A percentile compares a stretch with the other conserved stretches of the same genome.
phyloP scores from a whole-genome alignment of 352 stramenopile genomes.

The Phytophthora macrochlamydospora region DNA sequence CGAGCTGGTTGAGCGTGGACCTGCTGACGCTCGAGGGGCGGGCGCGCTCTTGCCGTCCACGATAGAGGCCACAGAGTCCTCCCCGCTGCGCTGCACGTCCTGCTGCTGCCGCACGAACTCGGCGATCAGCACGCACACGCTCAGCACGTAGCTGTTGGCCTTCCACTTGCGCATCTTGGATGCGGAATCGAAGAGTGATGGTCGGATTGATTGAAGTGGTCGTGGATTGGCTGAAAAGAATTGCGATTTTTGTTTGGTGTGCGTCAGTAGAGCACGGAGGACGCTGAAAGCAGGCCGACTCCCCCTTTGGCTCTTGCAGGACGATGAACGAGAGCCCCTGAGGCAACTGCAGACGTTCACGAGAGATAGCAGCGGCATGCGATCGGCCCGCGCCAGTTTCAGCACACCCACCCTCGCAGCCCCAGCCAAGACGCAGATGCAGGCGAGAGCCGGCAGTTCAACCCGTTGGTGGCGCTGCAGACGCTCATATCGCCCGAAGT shows the following conservation, averaged over 20 bases:
- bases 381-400: not conserved
- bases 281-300: too few species aligned
- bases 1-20: conserved; percentile 48
- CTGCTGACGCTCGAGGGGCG: conserved; percentile 23
- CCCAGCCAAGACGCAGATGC: conserved; percentile 3
- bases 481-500: conserved; percentile 46
- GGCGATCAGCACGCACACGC: conserved; percentile 47
- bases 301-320: not conserved
- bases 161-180: conserved; percentile 40
- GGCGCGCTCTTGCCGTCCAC: conserved; percentile 12
- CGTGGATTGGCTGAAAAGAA: conserved; percentile 10
- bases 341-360: conserved; percentile 8
- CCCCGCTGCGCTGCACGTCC: conserved; percentile 23
- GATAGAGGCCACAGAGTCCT: conserved; percentile 31
- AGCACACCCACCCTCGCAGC: not conserved
- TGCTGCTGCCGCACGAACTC: conserved; percentile 59
- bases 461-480: conserved; percentile 52
- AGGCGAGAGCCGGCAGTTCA: conserved; percentile 25
- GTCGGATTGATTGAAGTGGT: not conserved
- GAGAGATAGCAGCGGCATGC: conserved; percentile 9
- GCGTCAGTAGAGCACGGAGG: too few species aligned
- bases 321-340: conserved; percentile 42
- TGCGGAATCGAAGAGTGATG: not conserved
- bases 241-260: too few species aligned
- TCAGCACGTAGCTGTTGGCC: conserved; percentile 56